phyloP scores from a whole-genome alignment of 441 rosid species.

The Populus hybrid region DNA sequence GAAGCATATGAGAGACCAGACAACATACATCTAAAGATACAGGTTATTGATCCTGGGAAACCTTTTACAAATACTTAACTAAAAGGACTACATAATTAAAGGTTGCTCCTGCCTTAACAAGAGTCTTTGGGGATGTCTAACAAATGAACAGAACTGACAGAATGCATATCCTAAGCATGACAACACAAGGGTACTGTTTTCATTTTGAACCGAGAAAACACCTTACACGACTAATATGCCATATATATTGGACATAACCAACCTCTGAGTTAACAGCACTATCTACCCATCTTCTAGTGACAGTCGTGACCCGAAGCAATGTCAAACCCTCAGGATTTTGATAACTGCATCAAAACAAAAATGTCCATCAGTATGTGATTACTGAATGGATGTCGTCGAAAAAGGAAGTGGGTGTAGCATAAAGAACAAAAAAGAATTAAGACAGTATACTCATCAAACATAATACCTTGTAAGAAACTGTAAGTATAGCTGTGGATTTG shows the following conservation, averaged over 20 bases:
- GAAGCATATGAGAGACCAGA: neutral
- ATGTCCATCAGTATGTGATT: neutral
- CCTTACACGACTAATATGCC: neutral
- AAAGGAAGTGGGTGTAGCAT: neutral
- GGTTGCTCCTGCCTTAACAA: neutral
- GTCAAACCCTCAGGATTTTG: constrained; percentile 72
- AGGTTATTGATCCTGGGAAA: neutral
- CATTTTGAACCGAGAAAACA: neutral
- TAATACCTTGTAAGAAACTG: constrained; percentile 91
- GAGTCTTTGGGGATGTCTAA: neutral
- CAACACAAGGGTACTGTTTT: neutral
- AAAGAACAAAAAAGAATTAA: neutral
- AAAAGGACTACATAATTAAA: neutral
- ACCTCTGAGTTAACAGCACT: constrained; percentile 92
- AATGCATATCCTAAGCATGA: neutral
- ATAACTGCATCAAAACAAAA: constrained; percentile 53
- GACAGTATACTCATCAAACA: constrained; percentile 1
- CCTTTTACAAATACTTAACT: neutral
- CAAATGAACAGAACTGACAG: neutral
- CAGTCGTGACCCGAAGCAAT: constrained; percentile 79
- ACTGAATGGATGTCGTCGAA: neutral
- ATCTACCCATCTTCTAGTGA: constrained; percentile 89
- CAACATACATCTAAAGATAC: neutral
- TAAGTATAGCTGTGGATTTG: constrained; percentile 57
- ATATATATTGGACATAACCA: constrained; percentile 12